phyloP scores from a whole-genome alignment of 2,329 filamentous ascomycete genomes.

The Cryphonectria parasitica region DNA sequence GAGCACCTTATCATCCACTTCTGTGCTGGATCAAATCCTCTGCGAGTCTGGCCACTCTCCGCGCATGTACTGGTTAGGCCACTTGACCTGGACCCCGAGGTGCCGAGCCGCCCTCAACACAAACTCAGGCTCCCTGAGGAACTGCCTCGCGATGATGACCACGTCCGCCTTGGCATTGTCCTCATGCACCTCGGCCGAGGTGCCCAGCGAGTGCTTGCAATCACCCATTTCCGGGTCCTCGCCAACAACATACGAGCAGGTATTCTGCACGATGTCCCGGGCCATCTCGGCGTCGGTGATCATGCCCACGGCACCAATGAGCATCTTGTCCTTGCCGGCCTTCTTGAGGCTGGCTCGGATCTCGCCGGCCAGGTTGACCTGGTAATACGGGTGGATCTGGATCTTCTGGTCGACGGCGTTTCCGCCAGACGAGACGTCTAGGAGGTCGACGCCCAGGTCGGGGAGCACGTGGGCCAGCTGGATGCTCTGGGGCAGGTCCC shows the following conservation, averaged over 20 bases:
- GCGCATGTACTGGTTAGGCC: slow-evolving; percentile 68
- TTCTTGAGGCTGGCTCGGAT: slow-evolving; percentile 68
- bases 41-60: slow-evolving; percentile 35
- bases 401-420: slow-evolving; percentile 67
- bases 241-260: slow-evolving; percentile 38
- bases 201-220: slow-evolving; percentile 35
- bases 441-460: slow-evolving; percentile 74
- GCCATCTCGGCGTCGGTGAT: slow-evolving; percentile 74
- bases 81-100: slow-evolving; percentile 70
- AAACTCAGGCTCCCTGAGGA: slow-evolving; percentile 81
- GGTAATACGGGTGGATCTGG: slow-evolving; percentile 67
- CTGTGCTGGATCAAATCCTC: slow-evolving; percentile 14
- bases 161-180: slow-evolving; percentile 62
- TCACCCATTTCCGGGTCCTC: slow-evolving; percentile 43
- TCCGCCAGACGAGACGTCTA: slow-evolving; percentile 81
- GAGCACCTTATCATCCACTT: neutral
- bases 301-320: slow-evolving; percentile 75
- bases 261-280: slow-evolving; percentile 57
- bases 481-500: slow-evolving; percentile 72
- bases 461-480: slow-evolving; percentile 72
- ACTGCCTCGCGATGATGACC: slow-evolving; percentile 74
- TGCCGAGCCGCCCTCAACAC: slow-evolving; percentile 75
- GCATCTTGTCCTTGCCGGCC: slow-evolving; percentile 53
- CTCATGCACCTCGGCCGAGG: slow-evolving; percentile 43
- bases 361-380: slow-evolving; percentile 71